Evolutionary conservation across 2,329 filamentous ascomycete genomes (phyloP).

Genomic region (Xylaria sp.): DNA sequence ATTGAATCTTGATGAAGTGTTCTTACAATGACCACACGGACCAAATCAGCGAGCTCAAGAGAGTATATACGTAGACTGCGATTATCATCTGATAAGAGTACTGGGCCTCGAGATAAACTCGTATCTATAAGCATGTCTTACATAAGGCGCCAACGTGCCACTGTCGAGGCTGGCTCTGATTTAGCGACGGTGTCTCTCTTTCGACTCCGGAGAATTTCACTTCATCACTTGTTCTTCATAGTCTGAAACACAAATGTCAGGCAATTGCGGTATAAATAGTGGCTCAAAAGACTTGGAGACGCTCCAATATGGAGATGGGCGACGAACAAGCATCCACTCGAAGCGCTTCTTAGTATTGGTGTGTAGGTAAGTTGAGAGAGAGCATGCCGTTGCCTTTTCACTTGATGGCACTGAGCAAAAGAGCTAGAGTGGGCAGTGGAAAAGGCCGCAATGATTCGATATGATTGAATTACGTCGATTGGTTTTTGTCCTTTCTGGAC

Average conservation of each 20-base stretch:
- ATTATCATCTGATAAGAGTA: not conserved
- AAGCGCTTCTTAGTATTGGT: not conserved
- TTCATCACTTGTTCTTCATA: not conserved
- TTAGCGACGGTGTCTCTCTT: not conserved
- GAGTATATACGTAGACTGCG: not conserved
- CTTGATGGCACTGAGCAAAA: not conserved
- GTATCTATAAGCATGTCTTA: not conserved
- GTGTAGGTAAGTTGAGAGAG: not conserved
- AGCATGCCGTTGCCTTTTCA: not conserved
- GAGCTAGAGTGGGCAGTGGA: not conserved
- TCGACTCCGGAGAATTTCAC: not conserved
- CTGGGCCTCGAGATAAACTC: too few species aligned
- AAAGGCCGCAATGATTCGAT: not conserved
- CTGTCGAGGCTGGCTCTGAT: not conserved
- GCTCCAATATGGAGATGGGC: constrained; percentile 7
- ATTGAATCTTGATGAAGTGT: not conserved
- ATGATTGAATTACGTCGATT: not conserved
- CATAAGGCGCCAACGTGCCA: constrained; percentile 7
- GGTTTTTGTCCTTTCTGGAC: constrained; percentile 1
- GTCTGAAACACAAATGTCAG: not conserved
- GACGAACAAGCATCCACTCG: not conserved
- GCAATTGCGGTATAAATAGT: not conserved
- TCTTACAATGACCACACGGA: constrained; percentile 1
- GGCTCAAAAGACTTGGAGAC: not conserved
- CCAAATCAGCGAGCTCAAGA: not conserved